Evolutionary conservation across 1,284 basidiomycete genomes (phyloP).

Genomic region (Trametes sp.): DNA sequence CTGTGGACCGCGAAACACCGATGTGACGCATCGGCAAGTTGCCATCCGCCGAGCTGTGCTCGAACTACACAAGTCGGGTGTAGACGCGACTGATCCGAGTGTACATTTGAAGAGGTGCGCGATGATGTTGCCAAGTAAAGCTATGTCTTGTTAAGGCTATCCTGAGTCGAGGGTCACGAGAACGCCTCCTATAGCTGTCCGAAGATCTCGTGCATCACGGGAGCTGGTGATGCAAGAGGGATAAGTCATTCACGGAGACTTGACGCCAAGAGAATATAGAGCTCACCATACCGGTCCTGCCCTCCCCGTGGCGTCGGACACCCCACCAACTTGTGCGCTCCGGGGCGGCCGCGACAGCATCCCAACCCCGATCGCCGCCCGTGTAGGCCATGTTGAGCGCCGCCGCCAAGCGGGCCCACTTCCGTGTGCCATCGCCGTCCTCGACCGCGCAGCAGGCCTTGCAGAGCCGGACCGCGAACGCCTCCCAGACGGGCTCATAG

Average conservation of each 20-base stretch:
- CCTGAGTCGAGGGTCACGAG: too few species aligned
- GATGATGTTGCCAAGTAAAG: too few species aligned
- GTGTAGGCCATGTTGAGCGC: slow-evolving; percentile 19
- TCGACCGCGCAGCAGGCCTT: slow-evolving; percentile 32
- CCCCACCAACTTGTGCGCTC: slow-evolving; percentile 32
- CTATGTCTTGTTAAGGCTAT: too few species aligned
- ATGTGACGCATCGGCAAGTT: too few species aligned
- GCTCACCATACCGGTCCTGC: not conserved
- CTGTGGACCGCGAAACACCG: too few species aligned
- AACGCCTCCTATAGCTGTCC: too few species aligned
- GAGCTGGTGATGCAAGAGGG: too few species aligned
- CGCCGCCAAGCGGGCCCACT: slow-evolving; percentile 25
- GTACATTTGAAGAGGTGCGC: too few species aligned
- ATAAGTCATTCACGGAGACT: not conserved
- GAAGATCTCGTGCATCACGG: too few species aligned
- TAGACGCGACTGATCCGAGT: too few species aligned
- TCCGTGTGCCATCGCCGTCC: slow-evolving; percentile 23
- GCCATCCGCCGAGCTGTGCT: too few species aligned
- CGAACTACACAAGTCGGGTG: too few species aligned
- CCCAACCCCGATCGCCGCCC: slow-evolving; percentile 29
- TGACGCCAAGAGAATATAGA: not conserved
- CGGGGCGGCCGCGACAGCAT: slow-evolving; percentile 22
- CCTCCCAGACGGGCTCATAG: slow-evolving; percentile 27
- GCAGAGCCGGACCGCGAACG: slow-evolving; percentile 19
- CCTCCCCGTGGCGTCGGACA: not conserved